Percentiles rank a stretch among this genome's conserved stretches.
phyloP scores from a whole-genome alignment of 805 yeast species.

The Metschnikowia lunata region DNA sequence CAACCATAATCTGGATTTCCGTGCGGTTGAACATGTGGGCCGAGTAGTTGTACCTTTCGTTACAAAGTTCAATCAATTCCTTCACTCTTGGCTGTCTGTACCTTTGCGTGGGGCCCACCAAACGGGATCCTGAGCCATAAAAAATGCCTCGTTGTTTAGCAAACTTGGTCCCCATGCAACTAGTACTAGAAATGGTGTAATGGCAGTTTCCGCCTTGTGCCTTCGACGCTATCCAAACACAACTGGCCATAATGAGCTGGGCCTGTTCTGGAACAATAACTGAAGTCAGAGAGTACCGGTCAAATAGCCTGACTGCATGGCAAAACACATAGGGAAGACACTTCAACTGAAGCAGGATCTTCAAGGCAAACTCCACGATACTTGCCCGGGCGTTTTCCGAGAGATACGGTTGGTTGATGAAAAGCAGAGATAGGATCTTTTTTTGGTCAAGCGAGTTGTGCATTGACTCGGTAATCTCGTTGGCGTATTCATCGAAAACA shows the following conservation, averaged over 20 bases:
- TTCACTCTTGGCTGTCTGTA: slow-evolving; percentile 58
- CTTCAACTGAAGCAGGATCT: slow-evolving; percentile 60
- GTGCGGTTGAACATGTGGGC: slow-evolving; percentile 32
- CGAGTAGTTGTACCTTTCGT: slow-evolving; percentile 51
- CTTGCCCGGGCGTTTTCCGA: slow-evolving; percentile 68
- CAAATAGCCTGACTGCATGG: slow-evolving; percentile 73
- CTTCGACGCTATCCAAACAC: slow-evolving; percentile 90
- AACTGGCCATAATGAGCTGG: slow-evolving; percentile 86
- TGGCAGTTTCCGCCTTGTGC: slow-evolving; percentile 73
- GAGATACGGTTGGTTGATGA: slow-evolving; percentile 85
- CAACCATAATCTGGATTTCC: slow-evolving; percentile 26
- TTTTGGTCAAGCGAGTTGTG: slow-evolving; percentile 28
- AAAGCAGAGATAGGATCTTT: slow-evolving; percentile 51
- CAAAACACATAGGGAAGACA: slow-evolving; percentile 64
- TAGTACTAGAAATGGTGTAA: neutral
- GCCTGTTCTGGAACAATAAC: slow-evolving; percentile 81
- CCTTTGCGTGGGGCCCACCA: slow-evolving; percentile 67
- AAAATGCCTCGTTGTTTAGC: slow-evolving; percentile 40
- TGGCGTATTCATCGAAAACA: slow-evolving; percentile 47
- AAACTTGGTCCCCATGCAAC: slow-evolving; percentile 22
- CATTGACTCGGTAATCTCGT: slow-evolving; percentile 43
- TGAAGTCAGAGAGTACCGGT: slow-evolving; percentile 85
- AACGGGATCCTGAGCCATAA: slow-evolving; percentile 53
- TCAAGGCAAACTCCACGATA: slow-evolving; percentile 75
- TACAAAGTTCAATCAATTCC: slow-evolving; percentile 71